Evolutionary conservation across 306 rosid genomes (phyloP).

Genomic region (Fragaria vesca): DNA sequence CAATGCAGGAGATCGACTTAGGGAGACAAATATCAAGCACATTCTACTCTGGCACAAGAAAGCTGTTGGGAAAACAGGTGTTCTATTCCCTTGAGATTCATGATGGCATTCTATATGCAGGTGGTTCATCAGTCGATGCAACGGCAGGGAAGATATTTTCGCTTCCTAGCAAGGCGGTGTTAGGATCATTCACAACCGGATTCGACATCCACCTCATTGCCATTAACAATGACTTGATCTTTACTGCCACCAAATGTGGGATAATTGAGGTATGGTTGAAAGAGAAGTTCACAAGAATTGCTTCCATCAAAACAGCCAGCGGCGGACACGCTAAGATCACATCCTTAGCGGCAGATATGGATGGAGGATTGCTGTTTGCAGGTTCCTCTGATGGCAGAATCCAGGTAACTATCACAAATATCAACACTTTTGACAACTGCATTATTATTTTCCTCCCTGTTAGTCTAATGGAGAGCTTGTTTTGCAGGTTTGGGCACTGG

Average conservation of each 20-base stretch:
- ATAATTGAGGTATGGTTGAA: slow-evolving; percentile 76
- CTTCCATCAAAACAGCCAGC: slow-evolving; percentile 63
- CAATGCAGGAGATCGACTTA: slow-evolving; percentile 80
- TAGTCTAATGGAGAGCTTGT: not conserved
- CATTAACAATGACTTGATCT: slow-evolving; percentile 65
- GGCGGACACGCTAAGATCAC: slow-evolving; percentile 70
- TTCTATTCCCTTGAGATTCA: slow-evolving; percentile 66
- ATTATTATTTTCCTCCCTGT: not conserved
- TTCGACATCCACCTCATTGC: slow-evolving; percentile 67
- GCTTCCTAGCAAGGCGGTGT: slow-evolving; percentile 57
- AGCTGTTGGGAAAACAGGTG: slow-evolving; percentile 74
- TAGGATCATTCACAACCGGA: slow-evolving; percentile 69
- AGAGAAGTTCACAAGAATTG: slow-evolving; percentile 52
- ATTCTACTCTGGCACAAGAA: slow-evolving; percentile 78
- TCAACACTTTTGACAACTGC: not conserved
- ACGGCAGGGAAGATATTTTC: slow-evolving; percentile 66
- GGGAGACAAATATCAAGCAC: slow-evolving; percentile 47
- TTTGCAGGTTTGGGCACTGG: slow-evolving; percentile 76
- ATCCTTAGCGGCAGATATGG: slow-evolving; percentile 54
- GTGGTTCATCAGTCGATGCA: slow-evolving; percentile 74
- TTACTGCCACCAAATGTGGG: slow-evolving; percentile 74
- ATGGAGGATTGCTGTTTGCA: slow-evolving; percentile 62
- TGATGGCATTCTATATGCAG: slow-evolving; percentile 58
- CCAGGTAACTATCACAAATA: slow-evolving; percentile 41
- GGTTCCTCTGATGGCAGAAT: slow-evolving; percentile 86